Evolutionary conservation across 805 yeast genomes (phyloP).

Genomic region (Yarrowia alimentaria): DNA sequence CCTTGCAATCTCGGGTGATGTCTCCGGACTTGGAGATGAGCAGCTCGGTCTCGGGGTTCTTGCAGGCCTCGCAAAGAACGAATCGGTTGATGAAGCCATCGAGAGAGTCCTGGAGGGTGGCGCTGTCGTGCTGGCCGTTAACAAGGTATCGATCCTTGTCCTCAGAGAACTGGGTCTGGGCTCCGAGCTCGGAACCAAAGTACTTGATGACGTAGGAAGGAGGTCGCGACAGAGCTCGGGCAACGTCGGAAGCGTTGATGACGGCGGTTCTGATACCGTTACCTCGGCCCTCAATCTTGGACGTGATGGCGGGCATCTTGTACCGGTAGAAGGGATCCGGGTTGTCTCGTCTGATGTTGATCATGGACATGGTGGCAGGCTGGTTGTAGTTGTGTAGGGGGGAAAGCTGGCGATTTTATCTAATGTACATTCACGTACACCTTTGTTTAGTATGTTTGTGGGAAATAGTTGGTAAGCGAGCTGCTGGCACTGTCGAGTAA

Average conservation of each 20-base stretch:
- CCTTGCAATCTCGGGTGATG: constrained; percentile 91
- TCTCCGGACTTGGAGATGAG: constrained; percentile 70
- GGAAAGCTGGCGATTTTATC: neutral
- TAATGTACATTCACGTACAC: constrained; percentile 9
- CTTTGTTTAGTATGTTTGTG: neutral
- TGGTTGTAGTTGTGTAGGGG: neutral
- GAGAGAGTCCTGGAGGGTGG: constrained; percentile 85
- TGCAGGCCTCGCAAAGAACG: constrained; percentile 90
- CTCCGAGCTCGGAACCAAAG: constrained; percentile 96
- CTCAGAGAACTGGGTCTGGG: constrained; percentile 83
- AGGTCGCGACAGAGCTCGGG: constrained; percentile 92
- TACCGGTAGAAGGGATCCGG: constrained; percentile 98
- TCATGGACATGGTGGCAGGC: constrained; percentile 63
- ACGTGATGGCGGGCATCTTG: constrained; percentile 97
- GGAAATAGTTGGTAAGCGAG: constrained; percentile 2
- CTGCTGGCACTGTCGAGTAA: constrained; percentile 20
- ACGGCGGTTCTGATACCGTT: constrained; percentile 98
- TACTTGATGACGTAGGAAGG: constrained; percentile 87
- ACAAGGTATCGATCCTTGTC: constrained; percentile 82
- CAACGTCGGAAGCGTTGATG: constrained; percentile 85
- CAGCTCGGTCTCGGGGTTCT: constrained; percentile 96
- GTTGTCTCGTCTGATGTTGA: constrained; percentile 95
- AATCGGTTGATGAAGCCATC: constrained; percentile 93
- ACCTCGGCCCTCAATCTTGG: constrained; percentile 98
- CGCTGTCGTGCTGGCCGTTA: constrained; percentile 90